Evolutionary conservation across 192 early-diverging fungal genomes (phyloP).

Genomic region (Phycomyces blakesleeanus): DNA sequence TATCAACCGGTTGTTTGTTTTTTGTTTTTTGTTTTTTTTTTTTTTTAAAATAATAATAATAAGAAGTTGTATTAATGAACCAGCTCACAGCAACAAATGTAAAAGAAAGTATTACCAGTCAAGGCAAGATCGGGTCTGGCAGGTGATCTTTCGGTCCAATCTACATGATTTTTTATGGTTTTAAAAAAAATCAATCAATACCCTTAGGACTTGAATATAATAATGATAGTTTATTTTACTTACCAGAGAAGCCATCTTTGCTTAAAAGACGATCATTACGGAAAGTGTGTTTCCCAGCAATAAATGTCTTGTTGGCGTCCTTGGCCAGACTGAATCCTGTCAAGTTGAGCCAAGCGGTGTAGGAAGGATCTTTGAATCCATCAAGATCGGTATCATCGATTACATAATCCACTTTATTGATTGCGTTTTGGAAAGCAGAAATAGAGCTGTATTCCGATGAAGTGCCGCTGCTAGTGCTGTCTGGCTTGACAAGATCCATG

Average conservation of each 20-base stretch:
- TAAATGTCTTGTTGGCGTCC: constrained; percentile 2
- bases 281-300: constrained; percentile 2
- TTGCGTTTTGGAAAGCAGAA: neutral
- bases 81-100: too few species aligned
- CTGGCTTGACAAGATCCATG: neutral
- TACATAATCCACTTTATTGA: constrained; percentile 4
- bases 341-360: constrained; percentile 5
- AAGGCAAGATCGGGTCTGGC: constrained; percentile 13
- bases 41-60: too few species aligned
- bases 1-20: neutral
- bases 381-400: constrained; percentile 7
- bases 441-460: too few species aligned
- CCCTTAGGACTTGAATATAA: too few species aligned
- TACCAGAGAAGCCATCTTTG: constrained; percentile 4
- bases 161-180: neutral
- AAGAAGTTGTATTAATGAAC: too few species aligned
- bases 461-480: too few species aligned
- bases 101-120: constrained; percentile 2
- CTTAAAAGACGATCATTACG: constrained; percentile 1
- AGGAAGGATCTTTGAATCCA: constrained; percentile 8
- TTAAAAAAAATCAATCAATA: neutral
- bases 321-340: neutral
- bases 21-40: too few species aligned
- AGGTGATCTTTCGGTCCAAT: constrained; percentile 4
- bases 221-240: too few species aligned